phyloP scores from a whole-genome alignment of 2,329 filamentous ascomycete species.

The Fusarium sp. region DNA sequence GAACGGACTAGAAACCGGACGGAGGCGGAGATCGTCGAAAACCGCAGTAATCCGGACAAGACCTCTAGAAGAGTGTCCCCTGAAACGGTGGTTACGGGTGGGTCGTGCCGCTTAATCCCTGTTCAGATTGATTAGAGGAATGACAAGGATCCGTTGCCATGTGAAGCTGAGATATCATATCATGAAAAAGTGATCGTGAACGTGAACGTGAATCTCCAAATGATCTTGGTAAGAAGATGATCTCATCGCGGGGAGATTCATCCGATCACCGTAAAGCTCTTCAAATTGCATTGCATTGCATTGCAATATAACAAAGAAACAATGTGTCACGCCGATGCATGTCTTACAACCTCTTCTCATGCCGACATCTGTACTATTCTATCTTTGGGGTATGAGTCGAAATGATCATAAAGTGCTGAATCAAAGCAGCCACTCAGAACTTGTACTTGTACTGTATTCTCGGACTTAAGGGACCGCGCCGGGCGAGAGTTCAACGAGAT shows the following conservation, averaged over 20 bases:
- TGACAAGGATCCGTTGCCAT: background rate
- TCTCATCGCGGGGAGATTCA: background rate
- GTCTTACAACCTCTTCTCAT: background rate
- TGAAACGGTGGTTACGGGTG: background rate
- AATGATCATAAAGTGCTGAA: background rate
- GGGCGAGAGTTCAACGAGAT: background rate
- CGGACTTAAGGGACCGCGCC: background rate
- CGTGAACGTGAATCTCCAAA: background rate
- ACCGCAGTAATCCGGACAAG: background rate
- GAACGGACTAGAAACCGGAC: background rate
- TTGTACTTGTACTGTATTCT: too few species aligned
- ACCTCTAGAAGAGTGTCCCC: background rate
- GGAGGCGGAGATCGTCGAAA: background rate
- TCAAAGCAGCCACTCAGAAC: background rate
- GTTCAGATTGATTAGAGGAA: background rate
- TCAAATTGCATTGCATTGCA: background rate
- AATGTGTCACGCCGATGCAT: conserved; percentile 12
- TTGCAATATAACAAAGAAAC: background rate
- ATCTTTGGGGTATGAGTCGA: conserved; percentile 2
- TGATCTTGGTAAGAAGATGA: background rate
- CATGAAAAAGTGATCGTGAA: background rate
- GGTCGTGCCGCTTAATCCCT: background rate
- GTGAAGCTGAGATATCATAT: background rate
- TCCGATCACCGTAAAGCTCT: background rate
- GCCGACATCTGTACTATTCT: background rate